These are phyloP conservation scores for Pseudogymnoascus sp. DNA, from an alignment of 2,329 filamentous ascomycete species.

Conservation along the genomic window DNA sequence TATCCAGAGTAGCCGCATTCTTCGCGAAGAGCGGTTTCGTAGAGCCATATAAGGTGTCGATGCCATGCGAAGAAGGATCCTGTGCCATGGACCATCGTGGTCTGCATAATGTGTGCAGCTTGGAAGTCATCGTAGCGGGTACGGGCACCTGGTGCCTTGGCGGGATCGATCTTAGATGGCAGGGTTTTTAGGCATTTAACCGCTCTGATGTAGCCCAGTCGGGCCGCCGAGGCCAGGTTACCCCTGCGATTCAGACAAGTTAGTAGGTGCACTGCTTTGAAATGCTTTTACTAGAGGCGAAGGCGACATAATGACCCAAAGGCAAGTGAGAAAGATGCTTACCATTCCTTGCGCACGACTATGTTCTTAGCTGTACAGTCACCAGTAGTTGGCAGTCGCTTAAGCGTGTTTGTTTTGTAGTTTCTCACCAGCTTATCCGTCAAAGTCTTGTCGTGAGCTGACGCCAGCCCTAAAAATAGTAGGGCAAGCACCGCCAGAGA, in stretches of 20 bases:
- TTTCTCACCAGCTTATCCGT: neutral
- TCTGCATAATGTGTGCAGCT: constrained; percentile 31
- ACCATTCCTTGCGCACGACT: constrained; percentile 14
- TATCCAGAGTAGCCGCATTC: constrained; percentile 29
- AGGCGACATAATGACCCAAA: neutral
- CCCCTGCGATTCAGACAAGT: neutral
- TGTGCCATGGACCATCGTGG: constrained; percentile 26
- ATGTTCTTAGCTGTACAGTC: constrained; percentile 11
- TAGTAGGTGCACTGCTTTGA: neutral
- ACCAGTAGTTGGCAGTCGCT: neutral
- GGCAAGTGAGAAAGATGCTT: neutral
- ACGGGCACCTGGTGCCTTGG: constrained; percentile 13
- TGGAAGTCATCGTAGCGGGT: constrained; percentile 33
- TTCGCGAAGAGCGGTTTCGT: constrained; percentile 31
- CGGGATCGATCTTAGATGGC: constrained; percentile 25
- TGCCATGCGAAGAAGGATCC: constrained; percentile 34
- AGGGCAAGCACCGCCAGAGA: neutral
- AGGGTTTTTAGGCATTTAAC: constrained; percentile 27
- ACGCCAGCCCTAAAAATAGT: neutral
- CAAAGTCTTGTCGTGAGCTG: neutral
- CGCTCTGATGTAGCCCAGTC: constrained; percentile 13
- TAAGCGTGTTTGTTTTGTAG: neutral
- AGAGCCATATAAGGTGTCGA: constrained; percentile 30
- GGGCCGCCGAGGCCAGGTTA: neutral
- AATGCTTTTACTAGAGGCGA: neutral